Evolutionary conservation across 768 basidiomycete species (phyloP).

Genomic region (Leccinum aurantiacum): DNA sequence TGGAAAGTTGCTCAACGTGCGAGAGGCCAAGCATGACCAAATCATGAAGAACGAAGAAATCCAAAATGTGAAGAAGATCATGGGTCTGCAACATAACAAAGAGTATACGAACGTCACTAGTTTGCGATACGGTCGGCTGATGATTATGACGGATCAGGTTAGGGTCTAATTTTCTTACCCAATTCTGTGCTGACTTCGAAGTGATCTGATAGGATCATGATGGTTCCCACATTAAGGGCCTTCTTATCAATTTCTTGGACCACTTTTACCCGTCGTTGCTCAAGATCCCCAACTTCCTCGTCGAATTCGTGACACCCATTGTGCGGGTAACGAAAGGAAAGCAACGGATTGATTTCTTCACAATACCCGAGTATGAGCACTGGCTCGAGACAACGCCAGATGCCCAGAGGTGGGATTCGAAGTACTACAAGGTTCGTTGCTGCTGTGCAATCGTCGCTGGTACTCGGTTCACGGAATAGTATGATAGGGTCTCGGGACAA

Average conservation of each 20-base stretch:
- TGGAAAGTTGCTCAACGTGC: slow-evolving; percentile 95
- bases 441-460: not conserved
- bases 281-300: slow-evolving; percentile 86
- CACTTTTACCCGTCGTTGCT: slow-evolving; percentile 95
- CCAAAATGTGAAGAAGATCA: slow-evolving; percentile 95
- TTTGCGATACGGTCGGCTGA: slow-evolving; percentile 89
- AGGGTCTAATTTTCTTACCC: not conserved
- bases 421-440: slow-evolving; percentile 92
- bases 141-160: slow-evolving; percentile 99
- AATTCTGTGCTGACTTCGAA: not conserved
- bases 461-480: slow-evolving; percentile 3
- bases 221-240: slow-evolving; percentile 99
- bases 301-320: slow-evolving; percentile 98
- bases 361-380: slow-evolving; percentile 93
- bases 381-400: slow-evolving; percentile 83
- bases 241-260: slow-evolving; percentile 96
- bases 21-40: slow-evolving; percentile 93
- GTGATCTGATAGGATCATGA: slow-evolving; percentile 82
- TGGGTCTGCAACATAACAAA: slow-evolving; percentile 94
- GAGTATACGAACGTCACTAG: slow-evolving; percentile 67
- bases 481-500: slow-evolving; percentile 90
- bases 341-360: slow-evolving; percentile 86
- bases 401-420: slow-evolving; percentile 81
- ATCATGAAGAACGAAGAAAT: slow-evolving; percentile 99
- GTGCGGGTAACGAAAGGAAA: slow-evolving; percentile 88